A percentile compares a stretch with the other conserved stretches of the same genome.
Conservation (phyloP, 1,139 yeast genomes). For the Protomyces gravidus region DNA sequence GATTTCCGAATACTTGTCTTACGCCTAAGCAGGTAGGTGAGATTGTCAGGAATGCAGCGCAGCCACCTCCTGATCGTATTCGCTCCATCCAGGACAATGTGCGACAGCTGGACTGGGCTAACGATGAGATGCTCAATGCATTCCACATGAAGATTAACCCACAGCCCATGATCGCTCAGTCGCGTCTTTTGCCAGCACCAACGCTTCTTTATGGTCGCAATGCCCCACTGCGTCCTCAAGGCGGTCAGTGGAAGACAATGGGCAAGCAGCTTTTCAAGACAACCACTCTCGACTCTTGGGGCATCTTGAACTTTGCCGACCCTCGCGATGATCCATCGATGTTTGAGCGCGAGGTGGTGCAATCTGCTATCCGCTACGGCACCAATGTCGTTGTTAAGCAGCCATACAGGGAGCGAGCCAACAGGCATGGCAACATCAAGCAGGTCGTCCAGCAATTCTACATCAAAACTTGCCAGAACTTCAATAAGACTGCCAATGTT, state of each 20-base stretch:
- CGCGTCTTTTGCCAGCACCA: slow-evolving; percentile 31
- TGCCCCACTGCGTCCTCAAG: slow-evolving; percentile 23
- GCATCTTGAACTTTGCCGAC: slow-evolving; percentile 30
- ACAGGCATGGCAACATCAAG: slow-evolving; percentile 20
- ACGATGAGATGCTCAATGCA: slow-evolving; percentile 30
- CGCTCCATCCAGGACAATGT: slow-evolving; percentile 27
- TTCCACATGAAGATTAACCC: slow-evolving; percentile 27
- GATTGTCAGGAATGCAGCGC: slow-evolving; percentile 24
- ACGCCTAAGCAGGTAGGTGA: slow-evolving; percentile 30
- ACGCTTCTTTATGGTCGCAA: slow-evolving; percentile 25
- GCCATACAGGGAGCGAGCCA: slow-evolving; percentile 19
- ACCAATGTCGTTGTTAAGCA: slow-evolving; percentile 4
- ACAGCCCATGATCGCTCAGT: slow-evolving; percentile 27
- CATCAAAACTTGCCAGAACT: slow-evolving; percentile 29
- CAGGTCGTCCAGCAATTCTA: slow-evolving; percentile 24
- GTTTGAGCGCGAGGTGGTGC: slow-evolving; percentile 8
- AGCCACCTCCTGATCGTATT: slow-evolving; percentile 15
- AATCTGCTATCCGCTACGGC: neutral
- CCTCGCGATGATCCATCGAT: slow-evolving; percentile 19
- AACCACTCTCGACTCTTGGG: slow-evolving; percentile 31
- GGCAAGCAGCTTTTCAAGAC: slow-evolving; percentile 29
- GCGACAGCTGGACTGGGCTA: slow-evolving; percentile 27
- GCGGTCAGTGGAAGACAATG: slow-evolving; percentile 32
- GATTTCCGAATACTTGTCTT: slow-evolving; percentile 29
- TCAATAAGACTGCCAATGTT: slow-evolving; percentile 29